Conservation (phyloP, 139 green algal genomes). For the Bryopsis sp. region DNA sequence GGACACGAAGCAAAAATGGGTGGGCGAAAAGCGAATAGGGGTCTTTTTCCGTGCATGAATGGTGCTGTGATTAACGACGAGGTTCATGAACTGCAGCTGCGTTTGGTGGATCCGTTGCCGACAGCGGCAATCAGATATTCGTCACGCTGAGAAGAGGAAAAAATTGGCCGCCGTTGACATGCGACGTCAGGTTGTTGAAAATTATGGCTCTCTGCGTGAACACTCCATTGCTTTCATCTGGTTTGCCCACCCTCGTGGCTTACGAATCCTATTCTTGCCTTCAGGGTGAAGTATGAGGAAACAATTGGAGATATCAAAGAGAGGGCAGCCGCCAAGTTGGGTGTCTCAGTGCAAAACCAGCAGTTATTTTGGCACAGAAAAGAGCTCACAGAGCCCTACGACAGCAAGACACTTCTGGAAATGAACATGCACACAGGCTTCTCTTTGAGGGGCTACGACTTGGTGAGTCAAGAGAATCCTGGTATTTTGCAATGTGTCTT, state of each 20-base stretch:
- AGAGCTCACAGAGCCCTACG: constrained; percentile 47
- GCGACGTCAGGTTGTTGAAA: constrained; percentile 14
- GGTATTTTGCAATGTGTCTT: neutral
- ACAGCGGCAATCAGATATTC: constrained; percentile 22
- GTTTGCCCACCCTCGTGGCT: constrained; percentile 1
- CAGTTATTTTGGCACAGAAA: constrained; percentile 64
- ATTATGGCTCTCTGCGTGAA: neutral
- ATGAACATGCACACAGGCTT: constrained; percentile 77
- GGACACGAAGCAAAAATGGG: too few species aligned
- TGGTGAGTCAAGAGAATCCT: constrained; percentile 31
- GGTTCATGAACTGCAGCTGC: too few species aligned
- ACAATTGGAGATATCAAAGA: constrained; percentile 49
- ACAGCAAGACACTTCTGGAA: constrained; percentile 59
- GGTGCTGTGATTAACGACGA: too few species aligned
- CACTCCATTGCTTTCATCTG: too few species aligned
- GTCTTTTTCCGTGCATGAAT: too few species aligned
- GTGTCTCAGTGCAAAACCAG: constrained; percentile 43
- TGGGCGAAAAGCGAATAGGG: too few species aligned
- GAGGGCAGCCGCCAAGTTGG: constrained; percentile 32
- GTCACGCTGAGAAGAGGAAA: constrained; percentile 20
- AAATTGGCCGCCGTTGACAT: constrained; percentile 20
- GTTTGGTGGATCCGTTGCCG: constrained; percentile 6
- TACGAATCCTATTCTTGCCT: neutral
- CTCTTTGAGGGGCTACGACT: constrained; percentile 61
- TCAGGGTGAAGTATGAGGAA: constrained; percentile 63